A percentile compares a stretch with the other conserved stretches of the same genome.
Conservation (phyloP, 768 basidiomycete species). For the Xerocomus brunneocitrinus region DNA sequence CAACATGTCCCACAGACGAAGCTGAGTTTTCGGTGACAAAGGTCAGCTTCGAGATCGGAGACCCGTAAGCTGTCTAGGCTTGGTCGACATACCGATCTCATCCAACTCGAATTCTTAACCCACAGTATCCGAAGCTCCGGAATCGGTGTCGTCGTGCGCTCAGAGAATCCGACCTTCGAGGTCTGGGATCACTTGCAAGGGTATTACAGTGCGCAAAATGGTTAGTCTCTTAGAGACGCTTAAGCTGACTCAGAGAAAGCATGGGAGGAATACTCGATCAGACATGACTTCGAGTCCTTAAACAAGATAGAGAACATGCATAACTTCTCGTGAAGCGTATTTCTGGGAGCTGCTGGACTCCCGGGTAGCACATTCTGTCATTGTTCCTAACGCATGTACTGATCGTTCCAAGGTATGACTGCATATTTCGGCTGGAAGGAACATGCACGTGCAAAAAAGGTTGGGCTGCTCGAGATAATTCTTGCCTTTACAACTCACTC, state of each 20-base stretch:
- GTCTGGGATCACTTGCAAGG: constrained; percentile 34
- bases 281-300: too few relatives aligned
- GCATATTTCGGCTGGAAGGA: constrained; percentile 27
- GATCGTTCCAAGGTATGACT: too few relatives aligned
- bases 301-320: constrained; percentile 21
- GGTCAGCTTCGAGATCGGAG: constrained; percentile 2
- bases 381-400: too few relatives aligned
- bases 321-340: too few relatives aligned
- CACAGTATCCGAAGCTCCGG: background rate
- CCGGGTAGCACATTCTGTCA: too few relatives aligned
- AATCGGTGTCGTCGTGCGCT: constrained; percentile 37
- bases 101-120: background rate
- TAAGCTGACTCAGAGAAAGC: constrained; percentile 16
- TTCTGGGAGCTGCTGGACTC: too few relatives aligned
- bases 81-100: background rate
- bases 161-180: constrained; percentile 35
- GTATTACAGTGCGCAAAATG: background rate
- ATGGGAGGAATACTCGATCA: constrained; percentile 14
- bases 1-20: too few relatives aligned
- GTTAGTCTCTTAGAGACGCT: background rate
- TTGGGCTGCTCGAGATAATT: constrained; percentile 8
- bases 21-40: too few relatives aligned
- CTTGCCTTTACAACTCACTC: background rate
- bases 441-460: constrained; percentile 38
- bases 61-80: background rate